These are phyloP conservation scores for Ceratocystis papillata DNA, from an alignment of 2,329 filamentous ascomycete genomes.

Conservation along the genomic window DNA sequence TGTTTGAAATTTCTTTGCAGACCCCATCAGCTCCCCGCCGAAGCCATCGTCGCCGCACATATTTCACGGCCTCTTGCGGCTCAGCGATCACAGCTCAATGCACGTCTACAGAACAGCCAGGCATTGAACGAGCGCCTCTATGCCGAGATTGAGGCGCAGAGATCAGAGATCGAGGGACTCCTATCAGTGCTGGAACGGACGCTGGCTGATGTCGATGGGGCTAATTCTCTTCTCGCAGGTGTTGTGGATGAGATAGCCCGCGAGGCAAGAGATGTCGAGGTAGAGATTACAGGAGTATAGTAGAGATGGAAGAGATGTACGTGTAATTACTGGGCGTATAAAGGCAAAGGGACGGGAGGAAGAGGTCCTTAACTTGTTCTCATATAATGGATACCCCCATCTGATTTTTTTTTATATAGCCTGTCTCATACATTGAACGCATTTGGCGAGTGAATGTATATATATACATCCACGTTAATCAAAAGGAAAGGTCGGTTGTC, in stretches of 20 bases:
- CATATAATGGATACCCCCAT: not conserved
- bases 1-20: conserved; percentile 28
- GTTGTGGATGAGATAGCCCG: conserved; percentile 40
- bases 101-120: conserved; percentile 46
- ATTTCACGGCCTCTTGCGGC: conserved; percentile 42
- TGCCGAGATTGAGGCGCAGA: conserved; percentile 43
- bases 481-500: not conserved
- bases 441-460: not conserved
- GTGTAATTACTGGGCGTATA: too few relatives aligned
- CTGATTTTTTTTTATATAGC: not conserved
- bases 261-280: conserved; percentile 40
- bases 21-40: conserved; percentile 47
- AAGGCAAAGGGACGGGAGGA: not conserved
- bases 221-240: conserved; percentile 39
- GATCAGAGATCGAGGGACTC: conserved; percentile 44
- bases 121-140: conserved; percentile 46
- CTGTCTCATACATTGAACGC: not conserved
- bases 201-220: conserved; percentile 45
- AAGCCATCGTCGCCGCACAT: conserved; percentile 44
- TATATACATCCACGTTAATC: not conserved
- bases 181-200: conserved; percentile 41
- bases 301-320: too few relatives aligned
- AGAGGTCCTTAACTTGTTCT: not conserved
- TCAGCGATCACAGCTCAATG: conserved; percentile 48
- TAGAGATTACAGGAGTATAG: conserved; percentile 32